phyloP scores from a whole-genome alignment of 495 filamentous ascomycete genomes.

The Apodospora peruviana region DNA sequence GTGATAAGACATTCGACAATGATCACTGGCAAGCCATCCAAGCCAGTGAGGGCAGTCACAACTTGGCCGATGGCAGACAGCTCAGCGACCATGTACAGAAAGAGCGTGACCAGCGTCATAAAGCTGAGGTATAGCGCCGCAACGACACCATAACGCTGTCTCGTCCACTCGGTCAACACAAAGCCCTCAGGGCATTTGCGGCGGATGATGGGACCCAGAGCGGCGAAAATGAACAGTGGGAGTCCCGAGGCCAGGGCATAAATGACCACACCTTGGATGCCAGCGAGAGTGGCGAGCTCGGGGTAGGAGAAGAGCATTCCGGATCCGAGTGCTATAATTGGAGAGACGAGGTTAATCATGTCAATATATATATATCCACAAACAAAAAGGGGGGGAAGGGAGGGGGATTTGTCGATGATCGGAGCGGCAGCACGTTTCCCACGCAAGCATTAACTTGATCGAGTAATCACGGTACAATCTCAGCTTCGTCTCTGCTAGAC shows the following conservation, averaged over 20 bases:
- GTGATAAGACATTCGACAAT: conserved; percentile 69
- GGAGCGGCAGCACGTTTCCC: conserved; percentile 85
- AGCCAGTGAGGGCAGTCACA: conserved; percentile 61
- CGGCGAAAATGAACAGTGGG: conserved; percentile 62
- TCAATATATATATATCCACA: conserved; percentile 6
- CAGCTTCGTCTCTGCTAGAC: conserved; percentile 58
- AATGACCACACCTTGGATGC: conserved; percentile 66
- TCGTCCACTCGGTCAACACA: conserved; percentile 73
- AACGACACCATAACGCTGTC: conserved; percentile 61
- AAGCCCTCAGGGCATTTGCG: conserved; percentile 71
- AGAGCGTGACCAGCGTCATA: conserved; percentile 69
- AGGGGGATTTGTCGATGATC: conserved; percentile 21
- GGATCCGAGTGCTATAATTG: conserved; percentile 63
- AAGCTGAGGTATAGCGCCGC: conserved; percentile 64
- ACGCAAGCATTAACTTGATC: conserved; percentile 96
- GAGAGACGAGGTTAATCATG: conserved; percentile 18
- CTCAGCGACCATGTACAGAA: conserved; percentile 77
- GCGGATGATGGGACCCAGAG: conserved; percentile 65
- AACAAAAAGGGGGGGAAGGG: conserved; percentile 15
- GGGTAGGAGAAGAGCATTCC: conserved; percentile 74
- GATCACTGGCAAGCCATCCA: conserved; percentile 65
- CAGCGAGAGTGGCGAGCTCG: conserved; percentile 71
- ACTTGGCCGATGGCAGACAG: conserved; percentile 70
- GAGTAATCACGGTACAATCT: conserved; percentile 88
- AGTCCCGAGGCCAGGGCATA: conserved; percentile 64